Conservation (phyloP, 2,329 filamentous ascomycete genomes). For the Xylaria sp. region DNA sequence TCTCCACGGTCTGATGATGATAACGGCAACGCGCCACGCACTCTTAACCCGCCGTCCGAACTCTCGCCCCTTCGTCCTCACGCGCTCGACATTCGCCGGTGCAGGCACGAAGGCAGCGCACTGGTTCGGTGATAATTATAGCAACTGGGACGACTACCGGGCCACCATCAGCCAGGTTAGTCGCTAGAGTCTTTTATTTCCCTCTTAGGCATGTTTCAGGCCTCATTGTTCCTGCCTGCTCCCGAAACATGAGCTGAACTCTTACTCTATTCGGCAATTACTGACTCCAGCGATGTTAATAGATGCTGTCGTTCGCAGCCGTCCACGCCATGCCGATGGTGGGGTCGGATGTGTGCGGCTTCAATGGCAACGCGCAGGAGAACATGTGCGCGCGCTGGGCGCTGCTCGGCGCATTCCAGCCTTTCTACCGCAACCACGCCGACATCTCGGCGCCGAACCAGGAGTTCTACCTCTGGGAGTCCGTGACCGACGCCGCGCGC, state of each 20-base stretch:
- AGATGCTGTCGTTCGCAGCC: slow-evolving; percentile 54
- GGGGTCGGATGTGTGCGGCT: slow-evolving; percentile 69
- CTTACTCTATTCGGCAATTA: too few relatives aligned
- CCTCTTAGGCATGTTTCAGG: too few relatives aligned
- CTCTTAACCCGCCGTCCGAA: slow-evolving; percentile 62
- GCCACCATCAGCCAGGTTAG: slow-evolving; percentile 54
- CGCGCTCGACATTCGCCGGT: slow-evolving; percentile 68
- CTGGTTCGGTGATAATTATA: slow-evolving; percentile 52
- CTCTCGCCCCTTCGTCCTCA: slow-evolving; percentile 66
- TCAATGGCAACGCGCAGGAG: slow-evolving; percentile 62
- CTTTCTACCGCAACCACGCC: slow-evolving; percentile 74
- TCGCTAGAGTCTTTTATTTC: too few relatives aligned
- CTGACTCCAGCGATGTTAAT: too few relatives aligned
- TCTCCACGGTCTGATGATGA: slow-evolving; percentile 70
- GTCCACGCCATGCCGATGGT: slow-evolving; percentile 62
- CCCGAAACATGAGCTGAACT: too few relatives aligned
- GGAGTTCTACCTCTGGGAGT: slow-evolving; percentile 66
- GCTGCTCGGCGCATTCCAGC: slow-evolving; percentile 68
- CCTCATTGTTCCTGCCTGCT: too few relatives aligned
- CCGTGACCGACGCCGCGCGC: slow-evolving; percentile 67
- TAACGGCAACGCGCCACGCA: slow-evolving; percentile 57
- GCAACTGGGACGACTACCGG: slow-evolving; percentile 55
- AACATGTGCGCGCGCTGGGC: slow-evolving; percentile 73
- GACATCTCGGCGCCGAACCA: slow-evolving; percentile 56
- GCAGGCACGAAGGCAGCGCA: slow-evolving; percentile 61